These are phyloP conservation scores for Ambrosia hybrid DNA, from an alignment of 140 eudicot species.

Conservation along the genomic window DNA sequence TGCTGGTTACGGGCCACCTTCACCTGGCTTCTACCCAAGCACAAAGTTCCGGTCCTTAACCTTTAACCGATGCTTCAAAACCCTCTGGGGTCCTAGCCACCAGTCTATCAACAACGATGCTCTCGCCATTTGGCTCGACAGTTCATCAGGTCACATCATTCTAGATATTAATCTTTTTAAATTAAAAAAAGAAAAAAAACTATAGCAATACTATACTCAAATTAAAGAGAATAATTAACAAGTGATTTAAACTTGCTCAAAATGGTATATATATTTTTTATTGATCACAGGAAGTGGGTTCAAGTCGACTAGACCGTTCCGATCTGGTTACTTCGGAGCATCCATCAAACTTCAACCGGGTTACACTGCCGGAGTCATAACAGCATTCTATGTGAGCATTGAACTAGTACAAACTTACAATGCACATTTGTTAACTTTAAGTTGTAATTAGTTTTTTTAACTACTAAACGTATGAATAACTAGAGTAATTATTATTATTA, in stretches of 20 bases:
- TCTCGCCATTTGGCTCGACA: slow-evolving; percentile 79
- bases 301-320: slow-evolving; percentile 78
- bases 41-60: slow-evolving; percentile 61
- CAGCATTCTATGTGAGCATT: slow-evolving; percentile 84
- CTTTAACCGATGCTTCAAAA: slow-evolving; percentile 66
- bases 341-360: slow-evolving; percentile 91
- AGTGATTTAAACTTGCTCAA: too few relatives aligned
- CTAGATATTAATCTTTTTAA: too few relatives aligned
- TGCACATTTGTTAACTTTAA: too few relatives aligned
- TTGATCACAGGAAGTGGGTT: slow-evolving; percentile 76
- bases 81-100: slow-evolving; percentile 89
- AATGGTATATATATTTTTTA: too few relatives aligned
- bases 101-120: slow-evolving; percentile 65
- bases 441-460: too few relatives aligned
- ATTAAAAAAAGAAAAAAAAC: too few relatives aligned
- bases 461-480: too few relatives aligned
- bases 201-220: too few relatives aligned
- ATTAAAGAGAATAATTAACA: too few relatives aligned
- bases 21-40: slow-evolving; percentile 89
- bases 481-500: too few relatives aligned
- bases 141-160: slow-evolving; percentile 47
- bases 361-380: slow-evolving; percentile 91
- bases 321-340: slow-evolving; percentile 91
- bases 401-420: slow-evolving; percentile 13
- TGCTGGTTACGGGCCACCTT: slow-evolving; percentile 75